Percentiles rank a stretch among this genome's conserved stretches.
Conservation (phyloP, 352 stramenopile species). For the Discostella stelligera region DNA sequence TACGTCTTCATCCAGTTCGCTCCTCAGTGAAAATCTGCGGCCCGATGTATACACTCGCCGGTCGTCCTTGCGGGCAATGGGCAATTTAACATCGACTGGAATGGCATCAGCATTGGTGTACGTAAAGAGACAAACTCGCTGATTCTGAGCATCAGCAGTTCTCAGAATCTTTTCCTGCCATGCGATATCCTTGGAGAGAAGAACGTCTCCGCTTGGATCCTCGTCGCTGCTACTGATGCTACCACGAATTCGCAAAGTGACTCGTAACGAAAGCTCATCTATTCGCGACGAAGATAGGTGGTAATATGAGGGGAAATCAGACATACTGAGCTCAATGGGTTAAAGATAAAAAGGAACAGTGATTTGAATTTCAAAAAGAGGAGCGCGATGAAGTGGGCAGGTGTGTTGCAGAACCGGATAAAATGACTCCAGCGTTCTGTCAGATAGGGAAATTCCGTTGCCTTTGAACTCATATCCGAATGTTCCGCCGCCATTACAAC, state of each 20-base stretch:
- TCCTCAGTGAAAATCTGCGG: background rate
- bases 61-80: background rate
- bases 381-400: no score
- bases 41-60: background rate
- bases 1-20: background rate
- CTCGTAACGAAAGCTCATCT: background rate
- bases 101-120: conserved; percentile 14
- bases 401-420: no score
- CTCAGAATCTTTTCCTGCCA: conserved; percentile 28
- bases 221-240: background rate
- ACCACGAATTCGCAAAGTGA: background rate
- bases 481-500: no score
- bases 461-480: no score
- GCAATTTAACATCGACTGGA: background rate
- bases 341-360: no score
- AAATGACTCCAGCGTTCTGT: no score
- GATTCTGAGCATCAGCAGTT: background rate
- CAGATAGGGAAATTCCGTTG: no score
- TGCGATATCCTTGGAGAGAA: conserved; percentile 19
- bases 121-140: conserved; percentile 8
- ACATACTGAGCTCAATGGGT: background rate
- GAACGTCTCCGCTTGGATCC: background rate
- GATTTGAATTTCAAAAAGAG: no score
- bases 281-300: conserved; percentile 1
- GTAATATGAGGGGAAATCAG: conserved; percentile 1